Evolutionary conservation across 176 grass and related monocot species (phyloP).

Genomic region (Eragrostis nindensis): DNA sequence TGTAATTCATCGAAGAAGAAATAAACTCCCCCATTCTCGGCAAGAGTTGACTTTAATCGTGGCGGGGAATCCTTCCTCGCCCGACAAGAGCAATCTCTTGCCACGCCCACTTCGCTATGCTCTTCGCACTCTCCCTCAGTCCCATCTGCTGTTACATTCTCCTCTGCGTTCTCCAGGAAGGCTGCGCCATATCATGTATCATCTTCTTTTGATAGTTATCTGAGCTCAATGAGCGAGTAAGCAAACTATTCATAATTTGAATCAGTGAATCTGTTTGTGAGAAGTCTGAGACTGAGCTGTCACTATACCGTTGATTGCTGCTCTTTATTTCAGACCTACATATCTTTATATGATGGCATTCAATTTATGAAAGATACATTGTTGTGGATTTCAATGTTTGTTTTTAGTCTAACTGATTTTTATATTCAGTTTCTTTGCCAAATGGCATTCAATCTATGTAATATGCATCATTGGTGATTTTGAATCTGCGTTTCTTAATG

Average conservation of each 20-base stretch:
- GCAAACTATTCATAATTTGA: background rate
- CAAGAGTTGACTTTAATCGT: no score
- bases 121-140: no score
- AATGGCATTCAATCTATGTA: background rate
- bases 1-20: no score
- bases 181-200: no score
- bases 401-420: conserved; percentile 29
- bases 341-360: conserved; percentile 11
- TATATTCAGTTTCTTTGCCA: conserved; percentile 28
- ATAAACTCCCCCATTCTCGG: no score
- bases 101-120: no score
- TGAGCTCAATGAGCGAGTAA: background rate
- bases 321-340: background rate
- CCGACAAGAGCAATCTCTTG: no score
- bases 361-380: background rate
- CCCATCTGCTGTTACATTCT: no score
- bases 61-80: no score
- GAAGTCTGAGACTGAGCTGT: conserved; percentile 7
- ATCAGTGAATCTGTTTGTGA: background rate
- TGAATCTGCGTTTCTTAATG: conserved; percentile 32
- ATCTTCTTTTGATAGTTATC: background rate
- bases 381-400: conserved; percentile 12
- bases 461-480: conserved; percentile 29
- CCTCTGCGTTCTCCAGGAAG: no score
- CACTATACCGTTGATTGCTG: background rate